These are phyloP conservation scores for Fonsecaea monophora DNA, from an alignment of 2,329 filamentous ascomycete genomes.

Conservation along the genomic window DNA sequence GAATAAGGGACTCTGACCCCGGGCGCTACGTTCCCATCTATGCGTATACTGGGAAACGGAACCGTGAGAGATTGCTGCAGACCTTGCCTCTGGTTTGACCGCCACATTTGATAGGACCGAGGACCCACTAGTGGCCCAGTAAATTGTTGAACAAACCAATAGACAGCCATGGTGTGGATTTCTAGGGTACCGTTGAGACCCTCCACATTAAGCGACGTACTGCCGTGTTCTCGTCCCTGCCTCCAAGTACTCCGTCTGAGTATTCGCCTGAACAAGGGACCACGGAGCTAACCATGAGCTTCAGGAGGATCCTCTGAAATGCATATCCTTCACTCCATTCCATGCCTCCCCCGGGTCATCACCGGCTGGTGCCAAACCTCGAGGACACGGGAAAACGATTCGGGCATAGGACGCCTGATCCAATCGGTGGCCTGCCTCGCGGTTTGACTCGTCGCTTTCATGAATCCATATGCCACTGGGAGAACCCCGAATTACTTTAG, in stretches of 20 bases:
- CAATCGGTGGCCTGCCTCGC: constrained; percentile 2
- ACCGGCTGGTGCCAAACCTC: neutral
- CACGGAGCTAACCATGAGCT: neutral
- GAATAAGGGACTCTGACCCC: neutral
- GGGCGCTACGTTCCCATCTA: neutral
- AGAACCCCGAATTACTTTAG: neutral
- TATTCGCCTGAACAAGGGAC: neutral
- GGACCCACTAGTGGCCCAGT: neutral
- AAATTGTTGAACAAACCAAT: neutral
- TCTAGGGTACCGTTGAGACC: neutral
- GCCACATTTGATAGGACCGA: constrained; percentile 2
- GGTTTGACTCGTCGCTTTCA: constrained; percentile 3
- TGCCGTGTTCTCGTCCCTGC: neutral
- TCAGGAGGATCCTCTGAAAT: neutral
- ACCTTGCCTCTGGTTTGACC: neutral
- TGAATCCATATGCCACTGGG: neutral
- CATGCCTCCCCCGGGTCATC: neutral
- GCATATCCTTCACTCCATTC: neutral
- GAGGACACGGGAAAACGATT: neutral
- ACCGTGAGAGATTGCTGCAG: neutral
- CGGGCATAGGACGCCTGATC: constrained; percentile 23
- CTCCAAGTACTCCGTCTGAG: neutral
- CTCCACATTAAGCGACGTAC: neutral
- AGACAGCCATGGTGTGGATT: neutral
- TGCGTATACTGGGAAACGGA: neutral